A percentile compares a stretch with the other conserved stretches of the same genome.
phyloP scores from a whole-genome alignment of 345 rosid genomes.

The Geranium rotundifolium region DNA sequence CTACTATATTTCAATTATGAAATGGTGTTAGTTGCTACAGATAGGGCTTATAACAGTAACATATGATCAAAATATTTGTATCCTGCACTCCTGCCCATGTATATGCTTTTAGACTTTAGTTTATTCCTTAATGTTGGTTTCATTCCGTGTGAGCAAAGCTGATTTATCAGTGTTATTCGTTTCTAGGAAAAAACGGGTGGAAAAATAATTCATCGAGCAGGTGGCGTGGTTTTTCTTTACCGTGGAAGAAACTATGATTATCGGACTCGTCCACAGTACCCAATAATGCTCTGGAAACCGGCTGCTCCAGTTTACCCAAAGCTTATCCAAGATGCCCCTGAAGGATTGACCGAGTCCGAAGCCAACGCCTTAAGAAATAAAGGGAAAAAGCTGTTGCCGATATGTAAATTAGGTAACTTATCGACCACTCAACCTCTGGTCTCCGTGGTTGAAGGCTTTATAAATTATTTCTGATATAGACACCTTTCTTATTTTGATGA shows the following conservation, averaged over 20 bases:
- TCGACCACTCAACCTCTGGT: neutral
- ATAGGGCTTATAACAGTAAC: neutral
- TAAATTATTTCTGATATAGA: too few species aligned
- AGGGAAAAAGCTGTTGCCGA: conserved; percentile 66
- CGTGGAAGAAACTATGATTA: conserved; percentile 85
- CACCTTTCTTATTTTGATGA: too few species aligned
- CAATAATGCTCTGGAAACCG: conserved; percentile 93
- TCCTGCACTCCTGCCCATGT: too few species aligned
- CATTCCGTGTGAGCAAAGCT: neutral
- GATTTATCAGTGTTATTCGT: neutral
- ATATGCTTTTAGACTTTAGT: too few species aligned
- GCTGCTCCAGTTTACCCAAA: conserved; percentile 95
- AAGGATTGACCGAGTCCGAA: conserved; percentile 69
- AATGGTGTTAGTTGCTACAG: neutral
- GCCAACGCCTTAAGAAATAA: conserved; percentile 50
- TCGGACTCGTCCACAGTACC: conserved; percentile 67
- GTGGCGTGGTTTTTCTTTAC: conserved; percentile 75
- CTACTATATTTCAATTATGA: neutral
- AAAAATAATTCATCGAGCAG: conserved; percentile 60
- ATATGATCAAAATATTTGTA: too few species aligned
- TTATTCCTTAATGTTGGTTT: neutral
- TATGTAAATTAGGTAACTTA: conserved; percentile 65
- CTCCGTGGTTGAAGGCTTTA: too few species aligned
- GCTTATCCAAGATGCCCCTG: conserved; percentile 84
- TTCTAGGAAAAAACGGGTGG: conserved; percentile 78